Evolutionary conservation across 768 basidiomycete species (phyloP).

Genomic region (Nevesoporus exiguus): DNA sequence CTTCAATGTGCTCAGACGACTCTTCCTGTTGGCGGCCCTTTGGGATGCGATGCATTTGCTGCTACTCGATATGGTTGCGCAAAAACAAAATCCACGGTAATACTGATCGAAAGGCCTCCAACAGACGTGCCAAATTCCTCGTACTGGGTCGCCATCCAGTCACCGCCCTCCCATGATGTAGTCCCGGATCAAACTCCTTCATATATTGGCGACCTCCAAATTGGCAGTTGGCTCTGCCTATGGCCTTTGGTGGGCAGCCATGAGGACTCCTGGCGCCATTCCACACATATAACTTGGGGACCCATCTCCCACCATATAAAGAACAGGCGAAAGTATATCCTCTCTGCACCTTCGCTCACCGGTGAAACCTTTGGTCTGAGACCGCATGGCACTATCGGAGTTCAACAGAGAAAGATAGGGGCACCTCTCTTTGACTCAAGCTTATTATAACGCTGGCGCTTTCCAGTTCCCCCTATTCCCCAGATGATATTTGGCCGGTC

Average conservation of each 20-base stretch:
- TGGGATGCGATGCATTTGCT: background rate
- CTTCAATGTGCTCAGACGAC: background rate
- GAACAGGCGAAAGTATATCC: background rate
- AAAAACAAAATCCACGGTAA: background rate
- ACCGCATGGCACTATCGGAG: background rate
- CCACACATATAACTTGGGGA: too few relatives aligned
- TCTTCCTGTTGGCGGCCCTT: background rate
- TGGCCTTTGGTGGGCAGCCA: background rate
- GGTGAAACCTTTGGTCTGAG: background rate
- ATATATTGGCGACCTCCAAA: background rate
- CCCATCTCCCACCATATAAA: too few relatives aligned
- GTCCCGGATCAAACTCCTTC: background rate
- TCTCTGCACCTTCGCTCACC: background rate
- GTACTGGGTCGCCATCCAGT: background rate
- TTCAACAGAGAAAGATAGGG: background rate
- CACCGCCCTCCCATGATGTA: too few relatives aligned
- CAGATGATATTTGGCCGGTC: background rate
- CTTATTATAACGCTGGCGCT: background rate
- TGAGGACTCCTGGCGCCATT: background rate
- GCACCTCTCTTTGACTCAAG: background rate
- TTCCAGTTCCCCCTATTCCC: background rate
- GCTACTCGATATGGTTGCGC: background rate
- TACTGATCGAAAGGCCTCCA: constrained; percentile 1
- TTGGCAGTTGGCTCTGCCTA: background rate
- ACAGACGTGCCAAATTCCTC: background rate